These are phyloP conservation scores for Astrephomene gubernaculifera DNA, from an alignment of 139 green algal genomes.

Conservation along the genomic window DNA sequence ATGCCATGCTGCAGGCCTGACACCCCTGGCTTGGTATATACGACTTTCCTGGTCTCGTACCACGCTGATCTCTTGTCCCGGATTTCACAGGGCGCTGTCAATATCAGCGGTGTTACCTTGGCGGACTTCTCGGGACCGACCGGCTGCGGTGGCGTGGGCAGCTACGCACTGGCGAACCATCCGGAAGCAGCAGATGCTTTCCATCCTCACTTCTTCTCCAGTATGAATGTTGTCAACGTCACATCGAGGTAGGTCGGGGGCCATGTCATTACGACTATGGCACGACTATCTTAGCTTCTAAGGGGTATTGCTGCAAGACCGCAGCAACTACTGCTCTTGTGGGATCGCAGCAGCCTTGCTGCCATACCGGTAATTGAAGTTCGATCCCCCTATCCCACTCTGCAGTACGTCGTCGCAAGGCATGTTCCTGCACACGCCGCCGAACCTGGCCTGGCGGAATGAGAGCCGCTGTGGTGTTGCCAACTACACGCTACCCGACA, in stretches of 20 bases:
- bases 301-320: no score
- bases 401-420: background rate
- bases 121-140: slow-evolving; percentile 56
- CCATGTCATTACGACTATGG: no score
- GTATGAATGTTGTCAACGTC: slow-evolving; percentile 53
- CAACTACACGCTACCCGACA: background rate
- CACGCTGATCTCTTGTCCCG: no score
- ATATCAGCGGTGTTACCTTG: slow-evolving; percentile 49
- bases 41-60: no score
- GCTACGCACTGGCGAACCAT: slow-evolving; percentile 66
- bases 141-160: slow-evolving; percentile 43
- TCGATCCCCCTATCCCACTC: no score
- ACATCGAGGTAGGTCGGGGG: slow-evolving; percentile 5
- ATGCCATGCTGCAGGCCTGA: no score
- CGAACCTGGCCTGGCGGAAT: slow-evolving; percentile 55
- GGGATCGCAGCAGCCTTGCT: no score
- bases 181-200: slow-evolving; percentile 60
- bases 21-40: no score
- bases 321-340: no score
- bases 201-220: slow-evolving; percentile 61
- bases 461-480: slow-evolving; percentile 49
- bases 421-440: slow-evolving; percentile 38
- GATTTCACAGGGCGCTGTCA: slow-evolving; percentile 51
- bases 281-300: no score
- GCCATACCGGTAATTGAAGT: no score